These are phyloP conservation scores for Calocera viscosa DNA, from an alignment of 768 basidiomycete species.

Conservation along the genomic window DNA sequence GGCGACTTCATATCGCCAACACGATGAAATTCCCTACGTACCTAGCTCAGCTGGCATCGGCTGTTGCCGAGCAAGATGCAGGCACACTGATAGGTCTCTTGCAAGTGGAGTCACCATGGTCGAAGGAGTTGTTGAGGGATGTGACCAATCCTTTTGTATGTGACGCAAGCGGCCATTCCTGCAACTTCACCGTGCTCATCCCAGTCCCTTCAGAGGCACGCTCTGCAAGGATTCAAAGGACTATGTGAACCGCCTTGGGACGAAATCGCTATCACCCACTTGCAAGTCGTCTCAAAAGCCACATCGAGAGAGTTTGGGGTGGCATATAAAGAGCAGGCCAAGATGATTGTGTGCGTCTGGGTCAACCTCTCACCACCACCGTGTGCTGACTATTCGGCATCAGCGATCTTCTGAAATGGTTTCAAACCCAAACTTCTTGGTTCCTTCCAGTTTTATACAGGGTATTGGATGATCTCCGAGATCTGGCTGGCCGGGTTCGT, in stretches of 20 bases:
- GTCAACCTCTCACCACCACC: not conserved
- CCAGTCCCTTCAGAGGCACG: constrained; percentile 8
- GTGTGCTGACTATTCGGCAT: not conserved
- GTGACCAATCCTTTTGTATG: constrained; percentile 10
- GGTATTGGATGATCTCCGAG: constrained; percentile 65
- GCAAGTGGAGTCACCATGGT: not conserved
- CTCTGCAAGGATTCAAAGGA: constrained; percentile 8
- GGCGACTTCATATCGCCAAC: not conserved
- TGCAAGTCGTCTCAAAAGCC: constrained; percentile 58
- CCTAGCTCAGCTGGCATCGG: constrained; percentile 4
- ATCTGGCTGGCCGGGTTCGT: constrained; percentile 71
- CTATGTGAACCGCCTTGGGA: constrained; percentile 50
- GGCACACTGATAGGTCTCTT: constrained; percentile 1
- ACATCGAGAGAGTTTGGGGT: constrained; percentile 53
- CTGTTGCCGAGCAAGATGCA: not conserved
- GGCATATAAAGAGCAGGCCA: constrained; percentile 70
- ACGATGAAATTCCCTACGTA: constrained; percentile 7
- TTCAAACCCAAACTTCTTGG: constrained; percentile 76
- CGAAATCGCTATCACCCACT: constrained; percentile 73
- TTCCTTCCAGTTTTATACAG: constrained; percentile 72
- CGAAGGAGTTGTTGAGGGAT: constrained; percentile 2
- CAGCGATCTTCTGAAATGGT: constrained; percentile 66
- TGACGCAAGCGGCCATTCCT: not conserved
- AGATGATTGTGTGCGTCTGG: constrained; percentile 58
- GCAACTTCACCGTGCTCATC: not conserved